phyloP scores from a whole-genome alignment of 768 basidiomycete species.

The Suillus hirtellus region DNA sequence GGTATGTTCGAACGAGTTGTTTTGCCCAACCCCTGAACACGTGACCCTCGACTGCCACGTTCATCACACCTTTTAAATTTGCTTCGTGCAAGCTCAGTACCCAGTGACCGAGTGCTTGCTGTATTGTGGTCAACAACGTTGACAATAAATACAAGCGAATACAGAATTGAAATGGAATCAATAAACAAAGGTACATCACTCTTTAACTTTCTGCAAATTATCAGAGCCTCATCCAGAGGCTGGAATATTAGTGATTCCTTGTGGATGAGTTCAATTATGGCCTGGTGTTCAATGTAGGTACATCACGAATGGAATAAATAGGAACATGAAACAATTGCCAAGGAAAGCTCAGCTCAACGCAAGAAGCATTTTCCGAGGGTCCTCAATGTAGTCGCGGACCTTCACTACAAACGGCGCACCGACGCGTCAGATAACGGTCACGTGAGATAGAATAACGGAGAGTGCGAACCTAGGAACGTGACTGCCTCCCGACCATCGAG shows the following conservation, averaged over 20 bases:
- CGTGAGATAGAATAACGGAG: neutral
- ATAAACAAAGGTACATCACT: neutral
- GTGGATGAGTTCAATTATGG: neutral
- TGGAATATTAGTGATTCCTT: neutral
- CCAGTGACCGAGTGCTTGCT: neutral
- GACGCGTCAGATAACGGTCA: slow-evolving; percentile 11
- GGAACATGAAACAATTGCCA: no score
- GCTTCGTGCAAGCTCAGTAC: neutral
- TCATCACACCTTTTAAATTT: neutral
- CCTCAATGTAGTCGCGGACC: slow-evolving; percentile 92
- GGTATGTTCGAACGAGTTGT: no score
- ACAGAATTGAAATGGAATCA: neutral
- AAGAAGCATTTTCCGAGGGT: slow-evolving; percentile 87
- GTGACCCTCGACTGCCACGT: no score
- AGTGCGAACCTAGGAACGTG: slow-evolving; percentile 88
- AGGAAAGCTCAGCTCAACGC: slow-evolving; percentile 23
- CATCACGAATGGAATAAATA: neutral
- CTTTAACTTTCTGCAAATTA: neutral
- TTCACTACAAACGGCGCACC: slow-evolving; percentile 51
- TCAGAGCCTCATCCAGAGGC: neutral
- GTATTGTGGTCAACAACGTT: neutral
- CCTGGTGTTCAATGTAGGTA: slow-evolving; percentile 1
- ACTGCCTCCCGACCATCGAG: slow-evolving; percentile 95
- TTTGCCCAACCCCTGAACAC: no score
- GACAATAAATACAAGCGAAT: neutral